Base-by-base conservation (phyloP, 164 flowering plant genomes). In the Dillenia suffruticosa region DNA sequence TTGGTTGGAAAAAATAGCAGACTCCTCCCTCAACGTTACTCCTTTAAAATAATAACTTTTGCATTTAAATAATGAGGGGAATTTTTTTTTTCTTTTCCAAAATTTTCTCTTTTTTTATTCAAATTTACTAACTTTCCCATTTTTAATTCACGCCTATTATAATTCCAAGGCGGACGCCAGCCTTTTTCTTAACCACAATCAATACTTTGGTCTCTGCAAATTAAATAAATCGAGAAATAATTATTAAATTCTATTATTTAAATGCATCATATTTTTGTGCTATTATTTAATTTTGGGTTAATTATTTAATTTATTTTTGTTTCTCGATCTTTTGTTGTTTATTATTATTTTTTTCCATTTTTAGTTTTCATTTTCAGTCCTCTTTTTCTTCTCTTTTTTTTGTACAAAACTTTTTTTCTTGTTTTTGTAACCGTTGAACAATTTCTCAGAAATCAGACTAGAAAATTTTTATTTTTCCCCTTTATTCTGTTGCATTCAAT, bases 151-250 rank as follows among this genome's bases (percentile, higher is more conserved):
- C 10, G 5, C 56, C 24, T 16, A 9, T 14, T 54, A 12, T 61
- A 60, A 40, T 58, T 68, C 56, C 13, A 44, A 60, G 68, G 63
- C 85, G 79, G 82, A 84, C 82, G 77, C 77, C 79, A 82, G 61
- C 82, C 68, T 74, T 80, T 81, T 73, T 67, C 68, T 74, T 69
- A 80, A 82, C 84, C 49, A 74, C 80, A 77, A 76, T 72, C 69
- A 69, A 74, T 71, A 81, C 74, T 75, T 74, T 24, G 60, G 59
- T 62, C 66, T 67, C 72, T 70, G 69, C 46, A 56, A 70, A 64
- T 60, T 66, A 71, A 65, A 70, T 65, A 73, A 49, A 32, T 5
- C 40, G 5, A 32, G 40, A 68, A 49, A 9, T 59, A 44, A 15
- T 26, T 63, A 49, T 71, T 56, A 68, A 74, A 72, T 71, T 73